Conservation (phyloP, 2,329 filamentous ascomycete genomes). For the Penicillium sp. region DNA sequence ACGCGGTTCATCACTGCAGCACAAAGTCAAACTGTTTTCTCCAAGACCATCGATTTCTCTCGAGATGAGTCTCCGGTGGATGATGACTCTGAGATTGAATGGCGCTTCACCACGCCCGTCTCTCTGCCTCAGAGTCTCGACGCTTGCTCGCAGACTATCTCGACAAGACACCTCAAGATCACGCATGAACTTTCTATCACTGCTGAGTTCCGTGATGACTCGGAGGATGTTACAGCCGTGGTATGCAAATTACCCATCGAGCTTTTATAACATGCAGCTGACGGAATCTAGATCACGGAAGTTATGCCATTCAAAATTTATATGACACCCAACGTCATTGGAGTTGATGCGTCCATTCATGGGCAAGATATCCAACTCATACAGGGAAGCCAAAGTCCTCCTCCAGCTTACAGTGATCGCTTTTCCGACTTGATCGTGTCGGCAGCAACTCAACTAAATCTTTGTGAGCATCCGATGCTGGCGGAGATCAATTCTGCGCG, state of each 20-base stretch:
- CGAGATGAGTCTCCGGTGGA: background rate
- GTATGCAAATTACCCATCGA: background rate
- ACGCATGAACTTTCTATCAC: background rate
- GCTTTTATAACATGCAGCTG: background rate
- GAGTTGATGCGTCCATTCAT: background rate
- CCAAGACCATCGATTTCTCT: background rate
- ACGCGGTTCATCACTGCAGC: constrained; percentile 14
- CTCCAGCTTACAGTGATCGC: constrained; percentile 2
- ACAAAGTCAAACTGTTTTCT: constrained; percentile 9
- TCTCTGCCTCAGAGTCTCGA: background rate
- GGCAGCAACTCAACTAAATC: background rate
- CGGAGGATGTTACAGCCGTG: background rate
- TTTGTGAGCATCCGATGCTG: background rate
- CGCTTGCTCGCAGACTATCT: constrained; percentile 6
- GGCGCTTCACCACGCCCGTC: background rate
- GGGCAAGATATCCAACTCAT: background rate
- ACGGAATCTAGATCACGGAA: background rate
- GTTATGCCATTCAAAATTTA: constrained; percentile 4
- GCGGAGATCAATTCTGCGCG: background rate
- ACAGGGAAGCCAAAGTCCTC: background rate
- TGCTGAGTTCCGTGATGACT: background rate
- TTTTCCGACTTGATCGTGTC: background rate
- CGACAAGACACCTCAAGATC: constrained; percentile 5
- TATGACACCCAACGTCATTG: background rate
- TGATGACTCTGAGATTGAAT: constrained; percentile 2